phyloP scores from a whole-genome alignment of 805 yeast genomes.

The Yamadazyma philogaea region DNA sequence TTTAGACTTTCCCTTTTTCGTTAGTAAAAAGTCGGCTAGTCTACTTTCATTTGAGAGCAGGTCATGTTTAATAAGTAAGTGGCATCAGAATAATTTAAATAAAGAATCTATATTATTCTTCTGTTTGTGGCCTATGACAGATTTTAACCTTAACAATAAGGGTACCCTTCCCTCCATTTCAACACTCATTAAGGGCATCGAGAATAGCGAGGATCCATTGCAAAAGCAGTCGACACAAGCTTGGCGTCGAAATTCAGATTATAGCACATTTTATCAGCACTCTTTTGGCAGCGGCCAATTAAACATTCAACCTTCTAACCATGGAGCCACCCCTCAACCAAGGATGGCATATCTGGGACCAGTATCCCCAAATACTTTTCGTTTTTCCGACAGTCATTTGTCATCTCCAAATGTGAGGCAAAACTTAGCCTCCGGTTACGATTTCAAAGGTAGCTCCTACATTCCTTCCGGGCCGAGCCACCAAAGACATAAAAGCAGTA shows the following conservation, averaged over 20 bases:
- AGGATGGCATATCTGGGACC: background rate
- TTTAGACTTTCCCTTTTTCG: slow-evolving; percentile 1
- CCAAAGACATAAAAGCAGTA: background rate
- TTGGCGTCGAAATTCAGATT: background rate
- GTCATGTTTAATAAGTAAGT: background rate
- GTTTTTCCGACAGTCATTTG: background rate
- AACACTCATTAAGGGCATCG: slow-evolving; percentile 1
- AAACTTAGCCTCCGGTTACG: background rate
- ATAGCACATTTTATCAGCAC: background rate
- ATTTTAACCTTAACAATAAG: background rate
- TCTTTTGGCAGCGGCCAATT: background rate
- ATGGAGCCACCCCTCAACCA: background rate
- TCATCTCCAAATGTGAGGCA: background rate
- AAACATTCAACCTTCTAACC: background rate
- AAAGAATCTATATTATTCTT: background rate
- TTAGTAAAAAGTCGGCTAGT: background rate
- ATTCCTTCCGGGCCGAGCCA: background rate
- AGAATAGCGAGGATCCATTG: background rate
- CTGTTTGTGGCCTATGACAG: slow-evolving; percentile 3
- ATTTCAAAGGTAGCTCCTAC: background rate
- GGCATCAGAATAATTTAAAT: background rate
- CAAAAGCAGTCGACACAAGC: background rate
- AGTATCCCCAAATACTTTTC: background rate
- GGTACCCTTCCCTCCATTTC: slow-evolving; percentile 1
- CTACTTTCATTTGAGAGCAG: background rate